These are phyloP conservation scores for Flaveria robusta DNA, from an alignment of 129 eudicot species.

Conservation along the genomic window DNA sequence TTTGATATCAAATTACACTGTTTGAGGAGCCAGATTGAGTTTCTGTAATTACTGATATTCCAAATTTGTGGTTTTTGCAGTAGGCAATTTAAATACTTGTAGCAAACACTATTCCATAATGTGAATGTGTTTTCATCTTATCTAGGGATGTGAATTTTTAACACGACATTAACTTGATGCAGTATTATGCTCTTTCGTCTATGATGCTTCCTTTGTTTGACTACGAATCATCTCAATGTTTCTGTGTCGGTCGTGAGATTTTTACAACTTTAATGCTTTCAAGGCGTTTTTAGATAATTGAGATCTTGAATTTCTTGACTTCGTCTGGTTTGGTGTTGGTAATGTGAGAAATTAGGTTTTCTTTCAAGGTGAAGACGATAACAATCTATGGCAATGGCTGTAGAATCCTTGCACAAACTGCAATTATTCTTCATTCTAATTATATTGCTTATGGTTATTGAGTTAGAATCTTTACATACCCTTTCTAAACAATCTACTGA, in stretches of 20 bases:
- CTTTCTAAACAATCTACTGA: neutral
- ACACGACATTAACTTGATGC: no score
- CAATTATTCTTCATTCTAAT: neutral
- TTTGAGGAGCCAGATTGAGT: neutral
- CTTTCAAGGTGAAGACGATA: neutral
- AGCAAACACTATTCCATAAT: neutral
- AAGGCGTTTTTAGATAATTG: neutral
- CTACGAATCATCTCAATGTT: no score
- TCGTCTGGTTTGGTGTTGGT: neutral
- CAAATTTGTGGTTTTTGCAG: neutral
- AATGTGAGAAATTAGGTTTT: slow-evolving; percentile 25
- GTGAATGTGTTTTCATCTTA: slow-evolving; percentile 24
- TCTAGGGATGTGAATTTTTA: neutral
- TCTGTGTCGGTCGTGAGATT: neutral
- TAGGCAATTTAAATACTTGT: neutral
- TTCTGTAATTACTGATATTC: neutral
- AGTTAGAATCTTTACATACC: slow-evolving; percentile 7
- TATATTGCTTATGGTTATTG: neutral
- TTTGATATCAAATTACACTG: neutral
- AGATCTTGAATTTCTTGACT: slow-evolving; percentile 19
- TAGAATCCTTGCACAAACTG: slow-evolving; percentile 10
- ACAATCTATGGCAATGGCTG: neutral
- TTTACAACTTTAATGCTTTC: slow-evolving; percentile 14
- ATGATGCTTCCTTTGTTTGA: no score
- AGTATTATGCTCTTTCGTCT: no score